Conservation (phyloP, 2,329 filamentous ascomycete genomes). For the Neofusicoccum laricinum region DNA sequence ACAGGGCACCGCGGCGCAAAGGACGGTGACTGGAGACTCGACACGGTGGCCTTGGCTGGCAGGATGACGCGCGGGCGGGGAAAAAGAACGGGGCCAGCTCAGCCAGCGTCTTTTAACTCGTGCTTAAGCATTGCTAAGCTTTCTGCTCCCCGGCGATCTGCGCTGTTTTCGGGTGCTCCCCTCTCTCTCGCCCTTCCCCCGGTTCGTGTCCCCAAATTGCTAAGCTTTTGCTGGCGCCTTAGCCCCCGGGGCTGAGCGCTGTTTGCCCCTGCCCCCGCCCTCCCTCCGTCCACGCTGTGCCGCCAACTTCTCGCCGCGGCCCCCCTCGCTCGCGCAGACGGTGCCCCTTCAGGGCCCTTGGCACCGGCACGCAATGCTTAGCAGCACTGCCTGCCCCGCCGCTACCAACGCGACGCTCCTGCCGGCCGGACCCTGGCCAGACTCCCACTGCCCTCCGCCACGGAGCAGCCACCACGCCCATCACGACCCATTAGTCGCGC, state of each 20-base stretch:
- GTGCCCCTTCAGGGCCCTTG: neutral
- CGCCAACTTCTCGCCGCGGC: neutral
- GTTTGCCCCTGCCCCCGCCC: no score
- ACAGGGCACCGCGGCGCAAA: neutral
- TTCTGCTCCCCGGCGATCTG: neutral
- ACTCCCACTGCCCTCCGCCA: neutral
- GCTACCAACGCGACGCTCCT: neutral
- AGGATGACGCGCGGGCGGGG: neutral
- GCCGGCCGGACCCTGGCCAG: neutral
- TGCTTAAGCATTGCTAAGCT: slow-evolving; percentile 5
- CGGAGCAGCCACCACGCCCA: neutral
- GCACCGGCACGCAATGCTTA: neutral
- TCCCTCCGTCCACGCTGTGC: neutral
- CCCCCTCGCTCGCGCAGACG: neutral
- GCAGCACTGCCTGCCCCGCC: neutral
- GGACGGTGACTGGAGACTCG: neutral
- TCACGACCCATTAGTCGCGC: neutral
- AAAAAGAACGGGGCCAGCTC: neutral
- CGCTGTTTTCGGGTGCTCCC: neutral
- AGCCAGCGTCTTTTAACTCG: neutral
- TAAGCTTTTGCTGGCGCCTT: neutral
- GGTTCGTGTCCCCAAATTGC: neutral
- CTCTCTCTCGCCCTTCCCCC: no score
- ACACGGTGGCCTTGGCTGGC: neutral
- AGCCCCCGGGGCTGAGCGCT: neutral